phyloP scores from a whole-genome alignment of 805 yeast species.

The Blastobotrys americana region DNA sequence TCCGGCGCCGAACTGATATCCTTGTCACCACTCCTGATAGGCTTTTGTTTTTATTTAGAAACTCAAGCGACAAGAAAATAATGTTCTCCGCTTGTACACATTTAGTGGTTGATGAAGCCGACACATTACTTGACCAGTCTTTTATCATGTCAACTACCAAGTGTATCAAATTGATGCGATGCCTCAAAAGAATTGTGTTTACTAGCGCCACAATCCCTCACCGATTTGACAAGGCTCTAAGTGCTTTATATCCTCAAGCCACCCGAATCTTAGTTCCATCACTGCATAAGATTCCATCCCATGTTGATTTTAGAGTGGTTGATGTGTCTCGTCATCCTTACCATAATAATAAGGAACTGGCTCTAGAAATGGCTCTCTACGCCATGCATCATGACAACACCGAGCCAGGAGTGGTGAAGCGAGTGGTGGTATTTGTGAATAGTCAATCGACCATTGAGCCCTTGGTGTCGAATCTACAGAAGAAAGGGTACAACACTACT shows the following conservation, averaged over 20 bases:
- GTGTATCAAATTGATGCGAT: slow-evolving; percentile 44
- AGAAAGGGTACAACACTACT: slow-evolving; percentile 51
- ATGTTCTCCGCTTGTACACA: slow-evolving; percentile 42
- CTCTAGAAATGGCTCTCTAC: slow-evolving; percentile 80
- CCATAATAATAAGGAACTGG: slow-evolving; percentile 74
- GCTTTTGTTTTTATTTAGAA: slow-evolving; percentile 35
- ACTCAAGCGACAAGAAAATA: slow-evolving; percentile 25
- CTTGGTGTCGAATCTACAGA: slow-evolving; percentile 47
- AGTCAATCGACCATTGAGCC: slow-evolving; percentile 55
- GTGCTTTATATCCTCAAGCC: slow-evolving; percentile 55
- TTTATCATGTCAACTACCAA: slow-evolving; percentile 61
- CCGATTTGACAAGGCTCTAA: slow-evolving; percentile 57
- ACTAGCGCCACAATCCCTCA: slow-evolving; percentile 89
- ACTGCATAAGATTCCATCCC: slow-evolving; percentile 75
- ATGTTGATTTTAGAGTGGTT: slow-evolving; percentile 62
- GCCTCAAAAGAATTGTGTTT: slow-evolving; percentile 57
- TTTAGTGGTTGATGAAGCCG: slow-evolving; percentile 88
- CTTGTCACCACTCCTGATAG: slow-evolving; percentile 83
- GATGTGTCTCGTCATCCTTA: slow-evolving; percentile 76
- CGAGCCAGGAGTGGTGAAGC: slow-evolving; percentile 65
- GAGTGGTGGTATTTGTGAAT: slow-evolving; percentile 82
- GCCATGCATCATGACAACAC: slow-evolving; percentile 80
- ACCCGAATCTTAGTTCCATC: slow-evolving; percentile 68
- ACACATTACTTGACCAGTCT: slow-evolving; percentile 77
- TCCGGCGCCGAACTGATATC: slow-evolving; percentile 43